Percentiles rank a stretch among this genome's conserved stretches.
Conservation (phyloP, 768 basidiomycete species). For the Russula griseocarnosa region DNA sequence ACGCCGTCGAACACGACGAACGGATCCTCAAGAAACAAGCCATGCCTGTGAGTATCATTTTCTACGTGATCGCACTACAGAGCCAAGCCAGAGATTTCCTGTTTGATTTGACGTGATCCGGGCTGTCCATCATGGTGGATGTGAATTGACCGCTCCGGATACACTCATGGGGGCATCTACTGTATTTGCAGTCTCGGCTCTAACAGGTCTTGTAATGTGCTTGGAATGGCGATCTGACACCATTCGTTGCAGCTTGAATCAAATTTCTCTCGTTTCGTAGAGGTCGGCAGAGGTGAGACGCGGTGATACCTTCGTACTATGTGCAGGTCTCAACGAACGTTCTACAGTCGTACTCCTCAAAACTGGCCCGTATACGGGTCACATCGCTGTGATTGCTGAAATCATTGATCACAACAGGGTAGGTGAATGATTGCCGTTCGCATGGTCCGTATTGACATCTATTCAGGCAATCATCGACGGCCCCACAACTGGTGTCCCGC, state of each 20-base stretch:
- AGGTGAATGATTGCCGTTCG: conserved; percentile 32
- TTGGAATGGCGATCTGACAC: conserved; percentile 1
- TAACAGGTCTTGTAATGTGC: not conserved
- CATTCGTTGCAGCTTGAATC: conserved; percentile 40
- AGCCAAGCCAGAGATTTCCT: not conserved
- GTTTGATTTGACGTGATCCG: not conserved
- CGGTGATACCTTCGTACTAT: not conserved
- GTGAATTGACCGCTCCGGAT: conserved; percentile 1
- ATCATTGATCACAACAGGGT: conserved; percentile 99
- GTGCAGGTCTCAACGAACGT: not conserved
- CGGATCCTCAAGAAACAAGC: conserved; percentile 18
- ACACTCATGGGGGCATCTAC: not conserved
- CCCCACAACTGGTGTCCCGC: conserved; percentile 84
- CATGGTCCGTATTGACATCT: not conserved
- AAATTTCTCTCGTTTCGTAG: conserved; percentile 95
- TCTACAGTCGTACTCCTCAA: conserved; percentile 87
- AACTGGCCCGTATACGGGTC: conserved; percentile 77
- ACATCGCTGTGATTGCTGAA: conserved; percentile 92
- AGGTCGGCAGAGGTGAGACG: conserved; percentile 87
- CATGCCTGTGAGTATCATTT: conserved; percentile 26
- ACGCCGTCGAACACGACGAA: conserved; percentile 18
- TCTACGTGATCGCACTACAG: not conserved
- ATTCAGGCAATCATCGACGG: conserved; percentile 91
- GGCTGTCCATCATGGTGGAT: conserved; percentile 10
- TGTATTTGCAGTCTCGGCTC: not conserved